Conservation (phyloP, 2,329 filamentous ascomycete species). For the Zymoseptoria brevis region DNA sequence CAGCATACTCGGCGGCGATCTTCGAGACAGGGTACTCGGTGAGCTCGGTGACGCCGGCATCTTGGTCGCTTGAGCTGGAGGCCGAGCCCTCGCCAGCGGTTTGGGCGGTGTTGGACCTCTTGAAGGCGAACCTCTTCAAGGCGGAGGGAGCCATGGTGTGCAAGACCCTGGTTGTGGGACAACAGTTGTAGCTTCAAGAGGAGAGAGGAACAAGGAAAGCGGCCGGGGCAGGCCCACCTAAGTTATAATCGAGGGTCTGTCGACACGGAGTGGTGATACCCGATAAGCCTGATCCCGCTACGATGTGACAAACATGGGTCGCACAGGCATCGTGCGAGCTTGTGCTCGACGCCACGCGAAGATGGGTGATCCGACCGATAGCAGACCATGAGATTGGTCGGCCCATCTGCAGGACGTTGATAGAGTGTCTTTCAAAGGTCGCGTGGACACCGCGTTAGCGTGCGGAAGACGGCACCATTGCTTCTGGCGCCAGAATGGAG, state of each 20-base stretch:
- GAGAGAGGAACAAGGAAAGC: background rate
- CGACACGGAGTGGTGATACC: background rate
- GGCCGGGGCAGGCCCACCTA: background rate
- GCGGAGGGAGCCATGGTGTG: background rate
- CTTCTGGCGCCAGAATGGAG: background rate
- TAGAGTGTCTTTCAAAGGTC: background rate
- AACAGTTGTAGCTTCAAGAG: background rate
- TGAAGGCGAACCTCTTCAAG: constrained; percentile 18
- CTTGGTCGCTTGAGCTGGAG: background rate
- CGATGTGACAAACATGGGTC: background rate
- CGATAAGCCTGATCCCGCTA: background rate
- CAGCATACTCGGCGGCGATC: constrained; percentile 13
- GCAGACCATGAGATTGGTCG: background rate
- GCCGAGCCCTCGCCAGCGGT: constrained; percentile 5
- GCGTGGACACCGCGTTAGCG: background rate
- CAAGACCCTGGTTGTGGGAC: background rate
- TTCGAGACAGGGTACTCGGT: constrained; percentile 7
- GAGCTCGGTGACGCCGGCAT: constrained; percentile 4
- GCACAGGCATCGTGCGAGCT: background rate
- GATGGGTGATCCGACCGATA: background rate
- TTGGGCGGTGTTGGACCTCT: constrained; percentile 18
- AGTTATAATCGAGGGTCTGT: background rate
- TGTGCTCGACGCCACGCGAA: background rate
- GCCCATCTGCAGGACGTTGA: background rate
- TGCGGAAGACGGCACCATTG: background rate